Evolutionary conservation across 306 rosid genomes (phyloP).

Genomic region (Lotus japonicus): DNA sequence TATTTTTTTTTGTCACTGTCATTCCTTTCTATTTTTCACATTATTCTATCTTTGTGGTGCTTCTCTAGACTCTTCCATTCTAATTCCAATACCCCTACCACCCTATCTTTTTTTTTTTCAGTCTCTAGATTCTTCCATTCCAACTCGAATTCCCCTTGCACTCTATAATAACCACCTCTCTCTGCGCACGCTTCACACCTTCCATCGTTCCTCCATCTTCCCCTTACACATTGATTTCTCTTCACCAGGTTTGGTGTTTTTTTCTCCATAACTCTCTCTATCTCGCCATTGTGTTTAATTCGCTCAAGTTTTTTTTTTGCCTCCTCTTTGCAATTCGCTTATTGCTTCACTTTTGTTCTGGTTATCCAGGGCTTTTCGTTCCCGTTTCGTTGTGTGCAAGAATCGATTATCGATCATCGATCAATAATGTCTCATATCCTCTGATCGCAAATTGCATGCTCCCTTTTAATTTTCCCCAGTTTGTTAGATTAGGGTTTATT

Average conservation of each 20-base stretch:
- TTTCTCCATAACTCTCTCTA: no score
- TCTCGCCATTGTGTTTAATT: background rate
- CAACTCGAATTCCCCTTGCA: background rate
- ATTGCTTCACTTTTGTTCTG: background rate
- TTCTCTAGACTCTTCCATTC: no score
- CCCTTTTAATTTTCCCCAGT: background rate
- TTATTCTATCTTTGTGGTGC: no score
- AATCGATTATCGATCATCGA: background rate
- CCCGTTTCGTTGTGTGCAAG: conserved; percentile 16
- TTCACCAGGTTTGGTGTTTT: background rate
- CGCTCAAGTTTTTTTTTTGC: no score
- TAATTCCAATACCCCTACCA: no score
- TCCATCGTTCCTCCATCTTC: background rate
- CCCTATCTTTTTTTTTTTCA: background rate
- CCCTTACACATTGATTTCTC: background rate
- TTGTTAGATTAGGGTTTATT: background rate
- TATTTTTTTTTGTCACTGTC: no score
- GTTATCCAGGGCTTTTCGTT: background rate
- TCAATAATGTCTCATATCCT: conserved; percentile 71
- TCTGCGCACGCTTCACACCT: background rate
- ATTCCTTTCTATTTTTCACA: no score
- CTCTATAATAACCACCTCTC: background rate
- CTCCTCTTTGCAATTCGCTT: background rate
- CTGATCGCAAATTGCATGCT: background rate
- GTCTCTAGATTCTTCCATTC: conserved; percentile 23